These are phyloP conservation scores for Cadophora luteo-olivacea DNA, from an alignment of 2,329 filamentous ascomycete genomes.

Conservation along the genomic window DNA sequence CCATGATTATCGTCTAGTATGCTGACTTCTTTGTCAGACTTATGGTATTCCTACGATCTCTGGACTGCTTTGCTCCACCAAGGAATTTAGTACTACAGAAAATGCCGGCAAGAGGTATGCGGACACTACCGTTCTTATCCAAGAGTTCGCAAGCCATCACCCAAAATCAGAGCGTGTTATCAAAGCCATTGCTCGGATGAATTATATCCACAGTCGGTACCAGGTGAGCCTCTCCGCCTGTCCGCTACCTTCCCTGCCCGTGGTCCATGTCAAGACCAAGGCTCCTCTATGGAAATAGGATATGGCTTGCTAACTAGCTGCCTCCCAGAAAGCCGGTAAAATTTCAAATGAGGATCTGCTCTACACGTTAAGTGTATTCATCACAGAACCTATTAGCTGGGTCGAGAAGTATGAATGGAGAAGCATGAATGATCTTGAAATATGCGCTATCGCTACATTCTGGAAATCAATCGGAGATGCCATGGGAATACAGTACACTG, in stretches of 20 bases:
- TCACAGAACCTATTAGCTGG: slow-evolving; percentile 69
- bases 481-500: slow-evolving; percentile 65
- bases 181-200: slow-evolving; percentile 66
- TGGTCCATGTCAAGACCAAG: not conserved
- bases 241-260: not conserved
- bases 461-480: slow-evolving; percentile 76
- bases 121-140: slow-evolving; percentile 37
- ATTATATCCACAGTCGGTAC: slow-evolving; percentile 66
- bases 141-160: slow-evolving; percentile 35
- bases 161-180: slow-evolving; percentile 47
- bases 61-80: slow-evolving; percentile 54
- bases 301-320: not conserved
- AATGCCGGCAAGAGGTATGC: slow-evolving; percentile 53
- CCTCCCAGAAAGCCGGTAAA: slow-evolving; percentile 54
- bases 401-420: slow-evolving; percentile 75
- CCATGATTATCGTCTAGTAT: not conserved
- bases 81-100: slow-evolving; percentile 53
- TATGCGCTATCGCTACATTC: slow-evolving; percentile 69
- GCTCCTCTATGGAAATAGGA: not conserved
- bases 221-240: slow-evolving; percentile 32
- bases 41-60: slow-evolving; percentile 64
- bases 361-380: slow-evolving; percentile 70
- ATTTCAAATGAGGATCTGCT: slow-evolving; percentile 69
- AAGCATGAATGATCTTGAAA: slow-evolving; percentile 67
- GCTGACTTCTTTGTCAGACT: slow-evolving; percentile 46